Base-by-base conservation (phyloP, 2,329 filamentous ascomycete genomes). In the Fusarium pseudograminearum region DNA sequence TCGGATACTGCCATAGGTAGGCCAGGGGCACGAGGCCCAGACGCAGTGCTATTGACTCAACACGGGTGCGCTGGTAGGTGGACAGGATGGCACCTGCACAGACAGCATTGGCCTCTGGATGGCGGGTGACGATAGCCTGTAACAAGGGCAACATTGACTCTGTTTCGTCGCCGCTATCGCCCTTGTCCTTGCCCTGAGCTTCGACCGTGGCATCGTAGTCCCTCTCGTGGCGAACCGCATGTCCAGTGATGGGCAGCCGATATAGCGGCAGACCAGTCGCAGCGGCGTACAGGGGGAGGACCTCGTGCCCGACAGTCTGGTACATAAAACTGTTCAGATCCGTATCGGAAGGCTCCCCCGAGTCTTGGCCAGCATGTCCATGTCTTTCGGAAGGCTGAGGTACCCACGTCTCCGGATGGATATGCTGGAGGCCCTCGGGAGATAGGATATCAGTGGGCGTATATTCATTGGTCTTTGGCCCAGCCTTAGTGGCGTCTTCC, bases 321-420 rank as follows among this genome's bases (percentile, higher is more conserved):
- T 98, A 99, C 96, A 99, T 99, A 89, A 96, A 98, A 82, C 94
- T 98, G 80, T 99, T 93, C 73, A 97, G 86, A 78, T 98, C 82
- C 48, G 75, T 78, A 47, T 83, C 77, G 55, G 72, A 61, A 62
- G 61, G 18, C 58, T 72, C 61, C 48, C 64, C 61, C 34, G 48
- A 41, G 33, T 52, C 45, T 41, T 67, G 45, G 56, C 40, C 44
- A 48, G 57, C 56, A 67, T 64, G 46, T 44, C 44, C 15, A 28
- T 53, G 45, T 44, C 34, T 33, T 36, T 50, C 46, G 41, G 57
- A 53, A 22, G 55, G 41, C 41, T 48, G 67, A 65, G 64, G 50
- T 57, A 61, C 64, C 69, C 71, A 67, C 47, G 64, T 60, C 52
- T 55, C 69, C 53, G 67, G 71, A 57, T 73, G 68, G 51, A 75